A percentile compares a stretch with the other conserved stretches of the same genome.
phyloP scores from a whole-genome alignment of 192 early-diverging fungal genomes.

The Coemansia sp. region DNA sequence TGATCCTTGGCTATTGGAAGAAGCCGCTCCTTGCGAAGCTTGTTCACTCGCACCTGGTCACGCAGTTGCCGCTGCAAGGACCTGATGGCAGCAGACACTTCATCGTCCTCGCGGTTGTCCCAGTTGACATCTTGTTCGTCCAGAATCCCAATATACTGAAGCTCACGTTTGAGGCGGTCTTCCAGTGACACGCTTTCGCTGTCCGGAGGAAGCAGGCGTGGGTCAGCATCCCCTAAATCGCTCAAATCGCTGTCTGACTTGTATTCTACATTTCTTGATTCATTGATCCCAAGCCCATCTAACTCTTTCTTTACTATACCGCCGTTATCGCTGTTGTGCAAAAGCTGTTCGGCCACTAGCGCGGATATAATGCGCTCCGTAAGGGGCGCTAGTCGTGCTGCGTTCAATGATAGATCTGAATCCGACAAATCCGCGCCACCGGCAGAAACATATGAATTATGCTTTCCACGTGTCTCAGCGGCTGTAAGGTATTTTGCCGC shows the following conservation, averaged over 20 bases:
- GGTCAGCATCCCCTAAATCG: conserved; percentile 14
- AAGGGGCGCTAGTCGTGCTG: conserved; percentile 67
- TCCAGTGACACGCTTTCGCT: conserved; percentile 72
- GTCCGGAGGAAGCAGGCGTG: conserved; percentile 17
- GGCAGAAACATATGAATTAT: neutral
- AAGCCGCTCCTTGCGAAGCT: conserved; percentile 63
- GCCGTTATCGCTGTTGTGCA: conserved; percentile 23
- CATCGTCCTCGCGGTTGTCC: conserved; percentile 73
- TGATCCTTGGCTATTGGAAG: conserved; percentile 68
- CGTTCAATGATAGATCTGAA: conserved; percentile 60
- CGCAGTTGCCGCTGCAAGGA: conserved; percentile 70
- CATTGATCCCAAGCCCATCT: neutral
- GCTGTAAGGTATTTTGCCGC: conserved; percentile 22
- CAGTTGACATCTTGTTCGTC: conserved; percentile 77
- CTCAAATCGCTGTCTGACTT: conserved; percentile 22
- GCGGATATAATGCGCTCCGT: conserved; percentile 77
- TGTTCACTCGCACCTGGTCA: conserved; percentile 69
- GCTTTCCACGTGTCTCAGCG: conserved; percentile 11
- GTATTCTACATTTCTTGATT: neutral
- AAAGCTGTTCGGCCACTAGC: conserved; percentile 67
- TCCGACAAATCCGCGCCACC: conserved; percentile 35
- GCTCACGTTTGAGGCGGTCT: conserved; percentile 78
- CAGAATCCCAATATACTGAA: conserved; percentile 80
- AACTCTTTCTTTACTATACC: conserved; percentile 1
- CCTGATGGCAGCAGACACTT: conserved; percentile 70